Base-by-base conservation (phyloP, 495 filamentous ascomycete genomes). In the Friedmanniomyces simplex region DNA sequence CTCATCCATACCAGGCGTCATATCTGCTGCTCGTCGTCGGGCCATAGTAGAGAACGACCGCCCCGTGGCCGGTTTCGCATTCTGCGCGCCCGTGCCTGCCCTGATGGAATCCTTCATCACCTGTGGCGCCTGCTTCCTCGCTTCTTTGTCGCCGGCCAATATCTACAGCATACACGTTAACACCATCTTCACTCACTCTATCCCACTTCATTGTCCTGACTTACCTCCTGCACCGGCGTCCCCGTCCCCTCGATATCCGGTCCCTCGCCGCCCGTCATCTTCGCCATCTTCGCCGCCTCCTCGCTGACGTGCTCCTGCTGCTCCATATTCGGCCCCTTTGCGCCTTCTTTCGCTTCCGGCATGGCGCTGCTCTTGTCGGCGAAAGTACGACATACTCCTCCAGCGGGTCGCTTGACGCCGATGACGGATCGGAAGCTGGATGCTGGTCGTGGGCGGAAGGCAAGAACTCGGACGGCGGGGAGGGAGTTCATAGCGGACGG, bases 211-310 rank as follows among this genome's bases (percentile, higher is more conserved):
- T 57, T 66, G 20, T 4, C n/a, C 4, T 32, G 28, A 32, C 75
- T 52, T 65, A 86, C 84, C 71, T 87, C 84, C 65, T 78, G 71
- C 59, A 86, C 74, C 2, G 79, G 81, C 32, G 82, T 81, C 10
- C 84, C 82, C 64, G 86, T 83, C 13, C 41, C 51, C 46, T 80
- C 76, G 43, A 86, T 61, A 57, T 87, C 82, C 8, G 82, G 84
- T 13, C 68, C 66, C 25, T 64, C 66, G 55, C 73, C 73, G 37
- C 83, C 75, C 59, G 74, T 82, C 28, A 78, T 74, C 56, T 77
- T 73, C 41, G 11, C 37, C 32, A 77, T 74, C 57, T 77, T 75
- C 42, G 78, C 77, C 21, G 83, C 84, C 61, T 87, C 82, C 66
- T 87, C 79, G 59, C 77, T 83, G 25, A 84, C 79, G 70, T 80